Percentiles rank a stretch among this genome's conserved stretches.
phyloP scores from a whole-genome alignment of 1,284 basidiomycete species.

The Irpex sp. region DNA sequence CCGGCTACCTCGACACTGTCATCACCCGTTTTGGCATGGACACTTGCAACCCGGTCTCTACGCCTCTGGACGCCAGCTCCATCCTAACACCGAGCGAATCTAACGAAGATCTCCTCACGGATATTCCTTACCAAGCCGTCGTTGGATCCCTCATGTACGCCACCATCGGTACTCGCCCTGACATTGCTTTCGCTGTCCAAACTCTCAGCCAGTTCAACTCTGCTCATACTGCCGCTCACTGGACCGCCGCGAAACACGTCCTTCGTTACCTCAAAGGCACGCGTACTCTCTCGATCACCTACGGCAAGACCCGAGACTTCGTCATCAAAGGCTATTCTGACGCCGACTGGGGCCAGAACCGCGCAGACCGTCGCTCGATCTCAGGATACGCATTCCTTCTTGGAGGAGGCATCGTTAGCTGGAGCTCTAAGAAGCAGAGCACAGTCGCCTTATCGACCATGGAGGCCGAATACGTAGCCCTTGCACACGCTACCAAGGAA shows the following conservation, averaged over 20 bases:
- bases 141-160: conserved; percentile 16
- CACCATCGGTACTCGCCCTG: conserved; percentile 29
- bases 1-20: conserved; percentile 18
- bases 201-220: conserved; percentile 30
- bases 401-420: conserved; percentile 27
- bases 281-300: conserved; percentile 23
- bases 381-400: conserved; percentile 32
- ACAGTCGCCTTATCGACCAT: conserved; percentile 25
- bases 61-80: conserved; percentile 16
- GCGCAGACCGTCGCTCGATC: conserved; percentile 22
- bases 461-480: conserved; percentile 39
- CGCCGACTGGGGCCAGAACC: conserved; percentile 20
- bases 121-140: conserved; percentile 9
- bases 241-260: conserved; percentile 32
- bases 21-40: conserved; percentile 15
- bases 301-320: conserved; percentile 11
- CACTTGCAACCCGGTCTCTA: conserved; percentile 13
- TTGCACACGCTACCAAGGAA: conserved; percentile 22
- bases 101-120: conserved; percentile 4
- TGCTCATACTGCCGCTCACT: conserved; percentile 26
- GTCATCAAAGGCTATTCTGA: conserved; percentile 32
- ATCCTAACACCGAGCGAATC: conserved; percentile 7
- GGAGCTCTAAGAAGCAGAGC: conserved; percentile 33
- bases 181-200: conserved; percentile 35
- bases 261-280: conserved; percentile 41